Conservation (phyloP, 2,329 filamentous ascomycete species). For the Stemphylium beticola region DNA sequence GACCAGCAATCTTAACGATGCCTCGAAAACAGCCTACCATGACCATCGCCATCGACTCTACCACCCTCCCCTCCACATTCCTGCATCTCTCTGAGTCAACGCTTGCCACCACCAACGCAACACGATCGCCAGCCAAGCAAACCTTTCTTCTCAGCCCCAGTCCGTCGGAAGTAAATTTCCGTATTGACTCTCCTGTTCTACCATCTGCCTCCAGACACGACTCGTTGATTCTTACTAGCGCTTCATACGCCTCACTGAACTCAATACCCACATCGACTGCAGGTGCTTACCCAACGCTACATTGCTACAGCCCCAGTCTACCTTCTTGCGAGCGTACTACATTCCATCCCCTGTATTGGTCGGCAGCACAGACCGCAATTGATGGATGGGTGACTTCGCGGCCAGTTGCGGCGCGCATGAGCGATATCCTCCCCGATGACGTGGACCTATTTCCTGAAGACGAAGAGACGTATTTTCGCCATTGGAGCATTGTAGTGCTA, state of each 20-base stretch:
- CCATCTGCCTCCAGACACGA: background rate
- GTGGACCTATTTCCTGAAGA: background rate
- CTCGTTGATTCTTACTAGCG: background rate
- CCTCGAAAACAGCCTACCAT: background rate
- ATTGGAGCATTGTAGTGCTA: background rate
- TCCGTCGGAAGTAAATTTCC: background rate
- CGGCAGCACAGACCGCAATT: background rate
- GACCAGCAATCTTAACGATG: background rate
- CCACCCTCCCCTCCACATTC: background rate
- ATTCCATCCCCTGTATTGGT: background rate
- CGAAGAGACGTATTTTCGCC: background rate
- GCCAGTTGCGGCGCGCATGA: background rate
- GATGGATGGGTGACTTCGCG: background rate
- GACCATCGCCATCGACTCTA: background rate
- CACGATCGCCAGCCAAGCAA: background rate
- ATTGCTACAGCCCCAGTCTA: background rate
- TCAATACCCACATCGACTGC: background rate
- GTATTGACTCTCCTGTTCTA: constrained; percentile 2
- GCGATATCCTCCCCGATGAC: constrained; percentile 8
- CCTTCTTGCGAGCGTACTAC: background rate
- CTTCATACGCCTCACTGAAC: background rate
- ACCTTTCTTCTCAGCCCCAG: constrained; percentile 10
- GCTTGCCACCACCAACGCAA: background rate
- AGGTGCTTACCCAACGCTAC: background rate
- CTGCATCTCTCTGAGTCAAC: background rate